Evolutionary conservation across 495 filamentous ascomycete genomes (phyloP).

Genomic region (Letharia lupina): DNA sequence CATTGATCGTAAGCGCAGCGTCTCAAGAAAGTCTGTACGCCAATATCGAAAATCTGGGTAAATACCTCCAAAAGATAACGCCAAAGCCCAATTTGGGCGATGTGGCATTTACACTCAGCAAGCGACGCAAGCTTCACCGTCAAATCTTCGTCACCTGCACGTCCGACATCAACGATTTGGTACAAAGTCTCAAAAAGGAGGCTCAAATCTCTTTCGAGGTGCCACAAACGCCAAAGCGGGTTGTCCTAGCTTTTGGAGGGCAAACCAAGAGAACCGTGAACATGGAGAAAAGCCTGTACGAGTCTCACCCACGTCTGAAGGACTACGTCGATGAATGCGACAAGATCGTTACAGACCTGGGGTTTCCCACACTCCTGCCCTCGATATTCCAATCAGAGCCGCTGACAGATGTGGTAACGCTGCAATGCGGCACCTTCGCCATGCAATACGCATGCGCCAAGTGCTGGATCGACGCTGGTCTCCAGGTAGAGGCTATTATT

Average conservation of each 20-base stretch:
- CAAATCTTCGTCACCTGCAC: constrained; percentile 1
- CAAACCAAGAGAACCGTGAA: constrained; percentile 26
- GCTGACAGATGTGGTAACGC: constrained; percentile 32
- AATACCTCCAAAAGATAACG: constrained; percentile 1
- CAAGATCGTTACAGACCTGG: constrained; percentile 1
- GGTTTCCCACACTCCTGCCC: constrained; percentile 33
- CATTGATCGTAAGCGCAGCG: constrained; percentile 22
- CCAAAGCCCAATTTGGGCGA: constrained; percentile 17
- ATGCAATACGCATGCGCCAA: constrained; percentile 42
- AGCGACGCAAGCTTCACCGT: constrained; percentile 13
- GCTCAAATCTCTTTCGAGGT: constrained; percentile 1
- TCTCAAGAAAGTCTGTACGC: constrained; percentile 16
- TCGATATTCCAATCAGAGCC: constrained; percentile 37
- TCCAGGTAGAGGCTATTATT: constrained; percentile 33
- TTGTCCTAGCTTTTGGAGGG: constrained; percentile 32
- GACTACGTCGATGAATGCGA: constrained; percentile 28
- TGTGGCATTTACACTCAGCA: constrained; percentile 19
- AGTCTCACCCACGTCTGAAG: constrained; percentile 28
- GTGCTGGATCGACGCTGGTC: constrained; percentile 41
- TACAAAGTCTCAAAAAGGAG: background rate
- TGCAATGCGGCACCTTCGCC: constrained; percentile 41
- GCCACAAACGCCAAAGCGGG: constrained; percentile 18
- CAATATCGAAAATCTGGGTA: constrained; percentile 19
- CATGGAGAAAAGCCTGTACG: constrained; percentile 28
- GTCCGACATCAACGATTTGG: constrained; percentile 6